These are phyloP conservation scores for Lasiodiplodia sp. DNA, from an alignment of 2,329 filamentous ascomycete species.

Conservation along the genomic window DNA sequence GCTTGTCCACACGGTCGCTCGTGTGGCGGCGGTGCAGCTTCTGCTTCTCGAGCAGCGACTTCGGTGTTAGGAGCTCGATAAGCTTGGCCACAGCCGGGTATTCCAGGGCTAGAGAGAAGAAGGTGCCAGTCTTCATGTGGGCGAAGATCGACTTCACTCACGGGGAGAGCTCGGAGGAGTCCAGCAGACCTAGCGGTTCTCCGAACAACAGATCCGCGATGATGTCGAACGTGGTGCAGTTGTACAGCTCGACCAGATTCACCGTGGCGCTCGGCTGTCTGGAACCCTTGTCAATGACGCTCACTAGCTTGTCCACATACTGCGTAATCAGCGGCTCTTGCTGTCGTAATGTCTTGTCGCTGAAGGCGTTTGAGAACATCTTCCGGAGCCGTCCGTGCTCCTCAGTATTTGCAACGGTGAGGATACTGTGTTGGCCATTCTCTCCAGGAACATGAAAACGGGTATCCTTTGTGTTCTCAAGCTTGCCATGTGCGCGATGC, in stretches of 20 bases:
- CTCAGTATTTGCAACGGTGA: conserved; percentile 29
- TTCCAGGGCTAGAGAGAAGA: background rate
- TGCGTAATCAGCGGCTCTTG: conserved; percentile 42
- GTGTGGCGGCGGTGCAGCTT: background rate
- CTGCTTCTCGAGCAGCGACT: background rate
- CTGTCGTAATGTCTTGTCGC: conserved; percentile 38
- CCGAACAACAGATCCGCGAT: conserved; percentile 44
- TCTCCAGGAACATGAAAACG: background rate
- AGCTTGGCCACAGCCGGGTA: background rate
- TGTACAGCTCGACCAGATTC: conserved; percentile 19
- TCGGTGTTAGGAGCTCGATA: background rate
- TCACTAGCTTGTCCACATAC: conserved; percentile 47
- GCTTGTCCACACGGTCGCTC: conserved; percentile 34
- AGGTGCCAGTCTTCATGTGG: conserved; percentile 30
- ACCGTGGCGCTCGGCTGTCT: background rate
- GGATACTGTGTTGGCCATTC: background rate
- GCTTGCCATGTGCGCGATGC: conserved; percentile 11
- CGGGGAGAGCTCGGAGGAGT: conserved; percentile 38
- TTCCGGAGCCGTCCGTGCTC: conserved; percentile 33
- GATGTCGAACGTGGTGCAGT: conserved; percentile 41
- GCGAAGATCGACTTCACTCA: conserved; percentile 44
- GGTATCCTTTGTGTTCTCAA: conserved; percentile 3
- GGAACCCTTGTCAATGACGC: conserved; percentile 36
- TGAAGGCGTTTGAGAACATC: conserved; percentile 40
- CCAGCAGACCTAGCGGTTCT: conserved; percentile 41